phyloP scores from a whole-genome alignment of 495 filamentous ascomycete species.

The Penicillium odoratum region DNA sequence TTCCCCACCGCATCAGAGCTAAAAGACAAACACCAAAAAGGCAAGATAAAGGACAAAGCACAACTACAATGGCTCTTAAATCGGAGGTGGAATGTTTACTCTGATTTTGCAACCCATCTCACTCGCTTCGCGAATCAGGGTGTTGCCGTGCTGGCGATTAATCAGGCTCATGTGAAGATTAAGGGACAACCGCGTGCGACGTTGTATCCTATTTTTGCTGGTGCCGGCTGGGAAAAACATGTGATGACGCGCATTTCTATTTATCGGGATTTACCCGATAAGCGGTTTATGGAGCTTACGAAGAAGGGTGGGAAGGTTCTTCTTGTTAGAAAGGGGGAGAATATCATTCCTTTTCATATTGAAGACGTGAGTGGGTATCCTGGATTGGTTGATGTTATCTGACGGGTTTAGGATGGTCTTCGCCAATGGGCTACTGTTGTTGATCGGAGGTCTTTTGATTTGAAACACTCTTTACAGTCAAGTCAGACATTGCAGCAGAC shows the following conservation, averaged over 20 bases:
- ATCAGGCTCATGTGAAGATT: slow-evolving; percentile 71
- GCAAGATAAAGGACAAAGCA: slow-evolving; percentile 34
- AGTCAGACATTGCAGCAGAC: neutral
- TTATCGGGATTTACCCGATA: slow-evolving; percentile 59
- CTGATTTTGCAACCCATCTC: slow-evolving; percentile 56
- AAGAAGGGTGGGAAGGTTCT: slow-evolving; percentile 41
- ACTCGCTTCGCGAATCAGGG: slow-evolving; percentile 67
- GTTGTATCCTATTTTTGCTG: slow-evolving; percentile 70
- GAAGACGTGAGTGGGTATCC: slow-evolving; percentile 30
- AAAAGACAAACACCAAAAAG: slow-evolving; percentile 29
- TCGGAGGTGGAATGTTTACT: slow-evolving; percentile 62
- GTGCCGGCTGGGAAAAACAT: slow-evolving; percentile 66
- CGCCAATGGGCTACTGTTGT: slow-evolving; percentile 10
- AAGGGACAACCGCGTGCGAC: slow-evolving; percentile 54
- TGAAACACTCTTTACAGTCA: neutral
- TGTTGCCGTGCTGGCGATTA: slow-evolving; percentile 67
- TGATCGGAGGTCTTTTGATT: neutral
- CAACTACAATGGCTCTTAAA: slow-evolving; percentile 56
- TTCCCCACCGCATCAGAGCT: slow-evolving; percentile 57
- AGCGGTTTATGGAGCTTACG: slow-evolving; percentile 47
- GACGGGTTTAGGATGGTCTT: slow-evolving; percentile 31
- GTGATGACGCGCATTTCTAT: slow-evolving; percentile 67
- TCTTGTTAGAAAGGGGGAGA: slow-evolving; percentile 33
- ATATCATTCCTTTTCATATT: slow-evolving; percentile 42
- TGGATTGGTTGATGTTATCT: neutral